Evolutionary conservation across 441 rosid species (phyloP).

Genomic region (Daphne laureola): DNA sequence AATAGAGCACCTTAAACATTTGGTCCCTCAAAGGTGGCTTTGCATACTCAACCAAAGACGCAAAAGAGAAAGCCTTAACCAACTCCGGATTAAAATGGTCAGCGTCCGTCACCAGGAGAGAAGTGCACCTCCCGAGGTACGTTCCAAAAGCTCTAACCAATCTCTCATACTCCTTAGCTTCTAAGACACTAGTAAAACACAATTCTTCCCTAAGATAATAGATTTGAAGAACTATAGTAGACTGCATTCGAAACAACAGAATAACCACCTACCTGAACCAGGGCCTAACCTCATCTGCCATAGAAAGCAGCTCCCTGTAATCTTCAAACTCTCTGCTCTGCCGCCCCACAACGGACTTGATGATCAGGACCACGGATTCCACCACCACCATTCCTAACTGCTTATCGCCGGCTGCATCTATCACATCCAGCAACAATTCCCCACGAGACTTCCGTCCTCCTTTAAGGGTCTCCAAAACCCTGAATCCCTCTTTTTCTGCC

Average conservation of each 20-base stretch:
- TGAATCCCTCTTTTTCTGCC: slow-evolving; percentile 36
- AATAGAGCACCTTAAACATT: slow-evolving; percentile 45
- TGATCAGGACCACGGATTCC: slow-evolving; percentile 43
- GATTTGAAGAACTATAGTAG: neutral
- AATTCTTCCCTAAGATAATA: neutral
- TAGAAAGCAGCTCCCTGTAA: slow-evolving; percentile 30
- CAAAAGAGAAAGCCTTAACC: slow-evolving; percentile 32
- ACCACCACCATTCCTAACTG: slow-evolving; percentile 45
- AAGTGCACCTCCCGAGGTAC: slow-evolving; percentile 44
- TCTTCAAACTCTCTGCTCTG: slow-evolving; percentile 32
- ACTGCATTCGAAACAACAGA: slow-evolving; percentile 2
- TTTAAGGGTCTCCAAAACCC: slow-evolving; percentile 46
- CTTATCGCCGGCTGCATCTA: slow-evolving; percentile 26
- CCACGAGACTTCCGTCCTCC: slow-evolving; percentile 10
- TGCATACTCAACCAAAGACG: slow-evolving; percentile 43
- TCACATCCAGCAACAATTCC: slow-evolving; percentile 31
- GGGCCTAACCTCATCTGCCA: slow-evolving; percentile 54
- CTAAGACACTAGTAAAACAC: slow-evolving; percentile 43
- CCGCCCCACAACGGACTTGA: slow-evolving; percentile 44
- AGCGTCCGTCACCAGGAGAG: slow-evolving; percentile 47
- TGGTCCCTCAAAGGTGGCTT: slow-evolving; percentile 59
- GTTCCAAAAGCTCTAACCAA: slow-evolving; percentile 46
- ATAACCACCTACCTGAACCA: slow-evolving; percentile 56
- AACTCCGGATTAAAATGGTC: slow-evolving; percentile 36
- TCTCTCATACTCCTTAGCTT: slow-evolving; percentile 48